A percentile compares a stretch with the other conserved stretches of the same genome.
These are phyloP conservation scores for Solanum pimpinellifolium DNA, from an alignment of 257 asterid species.

Conservation along the genomic window DNA sequence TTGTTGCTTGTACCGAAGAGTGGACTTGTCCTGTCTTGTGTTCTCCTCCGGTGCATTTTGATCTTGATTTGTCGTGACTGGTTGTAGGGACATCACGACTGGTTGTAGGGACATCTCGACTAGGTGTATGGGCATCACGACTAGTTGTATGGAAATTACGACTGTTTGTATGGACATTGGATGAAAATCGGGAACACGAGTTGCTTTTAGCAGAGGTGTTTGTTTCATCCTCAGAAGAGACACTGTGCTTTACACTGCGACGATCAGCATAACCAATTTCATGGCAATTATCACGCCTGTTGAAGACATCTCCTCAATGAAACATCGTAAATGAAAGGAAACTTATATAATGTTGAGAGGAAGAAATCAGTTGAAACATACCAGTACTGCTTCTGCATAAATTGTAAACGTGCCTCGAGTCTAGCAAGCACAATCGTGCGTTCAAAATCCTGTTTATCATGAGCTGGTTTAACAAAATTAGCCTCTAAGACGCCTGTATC, in stretches of 20 bases:
- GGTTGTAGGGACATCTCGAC: not conserved
- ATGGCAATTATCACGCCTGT: not conserved
- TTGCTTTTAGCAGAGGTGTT: not conserved
- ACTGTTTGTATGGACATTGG: not conserved
- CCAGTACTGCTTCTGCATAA: constrained; percentile 6
- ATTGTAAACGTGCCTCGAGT: not conserved
- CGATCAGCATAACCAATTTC: constrained; percentile 6
- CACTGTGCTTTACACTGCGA: not conserved
- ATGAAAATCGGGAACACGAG: not conserved
- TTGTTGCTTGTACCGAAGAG: constrained; percentile 1
- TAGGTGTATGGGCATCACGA: not conserved
- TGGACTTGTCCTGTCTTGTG: not conserved
- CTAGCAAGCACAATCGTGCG: constrained; percentile 2
- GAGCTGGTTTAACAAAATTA: constrained; percentile 4
- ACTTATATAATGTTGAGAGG: not conserved
- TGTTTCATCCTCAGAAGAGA: not conserved
- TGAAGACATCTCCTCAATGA: not conserved
- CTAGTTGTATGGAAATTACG: too few species aligned
- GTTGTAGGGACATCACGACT: not conserved
- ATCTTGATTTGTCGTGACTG: not conserved
- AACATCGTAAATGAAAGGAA: not conserved
- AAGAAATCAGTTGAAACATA: not conserved
- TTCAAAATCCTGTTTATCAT: constrained; percentile 5
- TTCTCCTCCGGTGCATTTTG: not conserved
- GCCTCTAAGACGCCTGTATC: constrained; percentile 2